Base-by-base conservation (phyloP, 495 filamentous ascomycete species). In the Neurospora hispaniola region DNA sequence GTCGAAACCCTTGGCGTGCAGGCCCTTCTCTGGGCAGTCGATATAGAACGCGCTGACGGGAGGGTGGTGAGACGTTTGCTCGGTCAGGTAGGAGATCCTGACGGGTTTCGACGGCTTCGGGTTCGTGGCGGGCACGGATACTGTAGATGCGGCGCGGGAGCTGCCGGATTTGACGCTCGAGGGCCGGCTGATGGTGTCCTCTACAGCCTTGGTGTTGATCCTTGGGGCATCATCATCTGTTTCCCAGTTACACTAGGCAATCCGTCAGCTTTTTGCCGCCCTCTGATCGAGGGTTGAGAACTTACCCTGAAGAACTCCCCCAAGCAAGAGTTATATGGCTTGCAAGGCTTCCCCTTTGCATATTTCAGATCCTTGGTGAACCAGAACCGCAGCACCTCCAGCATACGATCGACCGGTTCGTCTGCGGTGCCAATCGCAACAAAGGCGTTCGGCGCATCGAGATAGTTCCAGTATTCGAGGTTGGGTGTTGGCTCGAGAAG, bases 301-400 rank as follows among this genome's bases (percentile, higher is more conserved):
- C 78, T 85, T 85, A 94, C 92, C 82, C 96, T 87, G 83, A 99
- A 99, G 83, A 98, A 98, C 82, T 99, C 96, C n/a, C 96, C 96
- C 48, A 99, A 81, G 9, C 93, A 93, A 44, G 94, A 97, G 81
- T 99, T 99, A 82, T 99, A 99, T 8, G 96, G 96, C 81, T 99
- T 99, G 88, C 94, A 97, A 11, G 96, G 96, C 84, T 94, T 97
- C 66, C 96, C 95, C 81, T 98, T 98, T 76, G 97, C 93, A 77
- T 97, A 99, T 89, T 98, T 99, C 86, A 99, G 80, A 79, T 99
- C 96, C 79, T 98, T 98, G 35, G 96, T 97, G 76, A 98, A 98
- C 96, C 96, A 99, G 80, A 99, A 99, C 42, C 96, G 89, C 77
- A 97, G 82, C 42, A 96, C 92, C 74, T 92, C 94, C 48, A 99